These are phyloP conservation scores for Zoysia matrella DNA, from an alignment of 202 grass and related monocot genomes.

Conservation along the genomic window DNA sequence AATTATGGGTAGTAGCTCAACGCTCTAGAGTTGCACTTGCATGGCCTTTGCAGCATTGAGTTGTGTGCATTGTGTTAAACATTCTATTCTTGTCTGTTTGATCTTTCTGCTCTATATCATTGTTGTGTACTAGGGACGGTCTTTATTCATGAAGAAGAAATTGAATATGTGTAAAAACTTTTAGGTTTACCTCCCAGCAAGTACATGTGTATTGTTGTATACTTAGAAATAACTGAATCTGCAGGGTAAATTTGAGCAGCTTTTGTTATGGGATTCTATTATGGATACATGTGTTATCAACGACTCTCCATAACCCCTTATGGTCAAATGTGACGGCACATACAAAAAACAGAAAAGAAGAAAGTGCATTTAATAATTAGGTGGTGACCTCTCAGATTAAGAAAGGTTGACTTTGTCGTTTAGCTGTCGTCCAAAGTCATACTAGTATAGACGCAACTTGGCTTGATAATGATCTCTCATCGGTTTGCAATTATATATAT, in stretches of 20 bases:
- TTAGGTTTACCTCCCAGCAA: not conserved
- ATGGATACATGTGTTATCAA: not conserved
- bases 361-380: conserved; percentile 20
- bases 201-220: not conserved
- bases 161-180: not conserved
- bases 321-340: not conserved
- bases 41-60: not conserved
- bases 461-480: not conserved
- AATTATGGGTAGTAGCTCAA: conserved; percentile 38
- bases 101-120: conserved; percentile 33
- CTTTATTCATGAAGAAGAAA: conserved; percentile 35
- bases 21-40: conserved; percentile 37
- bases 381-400: conserved; percentile 30
- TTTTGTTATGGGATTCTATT: not conserved
- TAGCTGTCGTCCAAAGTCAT: conserved; percentile 34
- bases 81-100: conserved; percentile 50
- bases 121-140: conserved; percentile 28
- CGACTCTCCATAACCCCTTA: not conserved
- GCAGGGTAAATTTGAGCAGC: not conserved
- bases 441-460: not conserved
- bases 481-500: no score
- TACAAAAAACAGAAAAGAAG: not conserved
- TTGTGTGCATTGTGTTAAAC: conserved; percentile 40
- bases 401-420: conserved; percentile 43
- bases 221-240: not conserved